Percentiles rank a stretch among this genome's conserved stretches.
Conservation (phyloP, 139 green algal genomes). For the Chlorella vulgaris region DNA sequence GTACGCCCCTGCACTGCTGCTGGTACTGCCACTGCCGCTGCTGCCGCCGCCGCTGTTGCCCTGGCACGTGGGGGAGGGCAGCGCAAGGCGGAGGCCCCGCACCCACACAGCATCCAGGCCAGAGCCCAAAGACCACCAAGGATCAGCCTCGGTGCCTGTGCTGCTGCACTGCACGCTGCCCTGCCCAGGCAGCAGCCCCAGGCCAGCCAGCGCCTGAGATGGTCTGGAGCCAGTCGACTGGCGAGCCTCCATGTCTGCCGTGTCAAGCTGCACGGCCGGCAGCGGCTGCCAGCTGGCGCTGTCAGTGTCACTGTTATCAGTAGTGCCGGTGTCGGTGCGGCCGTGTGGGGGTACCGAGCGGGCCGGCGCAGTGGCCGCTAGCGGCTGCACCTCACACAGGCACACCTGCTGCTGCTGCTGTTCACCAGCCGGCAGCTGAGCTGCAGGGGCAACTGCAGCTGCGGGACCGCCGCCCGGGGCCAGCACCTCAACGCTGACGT, state of each 20-base stretch:
- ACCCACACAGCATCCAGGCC: slow-evolving; percentile 26
- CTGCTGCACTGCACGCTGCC: neutral
- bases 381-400: slow-evolving; percentile 30
- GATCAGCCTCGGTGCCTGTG: neutral
- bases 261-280: neutral
- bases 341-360: neutral
- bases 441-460: neutral
- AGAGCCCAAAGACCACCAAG: slow-evolving; percentile 19
- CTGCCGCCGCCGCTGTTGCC: too few species aligned
- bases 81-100: slow-evolving; percentile 8
- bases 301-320: neutral
- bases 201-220: neutral
- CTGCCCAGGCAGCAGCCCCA: neutral
- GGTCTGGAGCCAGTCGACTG: neutral
- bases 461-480: neutral
- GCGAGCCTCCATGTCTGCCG: neutral
- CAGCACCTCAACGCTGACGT: neutral
- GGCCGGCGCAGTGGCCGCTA: neutral
- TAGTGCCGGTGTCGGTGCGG: neutral
- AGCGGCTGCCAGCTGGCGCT: neutral
- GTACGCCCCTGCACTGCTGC: neutral
- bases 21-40: neutral
- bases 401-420: slow-evolving; percentile 17
- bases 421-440: neutral
- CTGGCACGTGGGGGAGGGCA: slow-evolving; percentile 28